A percentile compares a stretch with the other conserved stretches of the same genome.
Conservation (phyloP, 2,329 filamentous ascomycete species). For the Thermothelomyces thermophilus region DNA sequence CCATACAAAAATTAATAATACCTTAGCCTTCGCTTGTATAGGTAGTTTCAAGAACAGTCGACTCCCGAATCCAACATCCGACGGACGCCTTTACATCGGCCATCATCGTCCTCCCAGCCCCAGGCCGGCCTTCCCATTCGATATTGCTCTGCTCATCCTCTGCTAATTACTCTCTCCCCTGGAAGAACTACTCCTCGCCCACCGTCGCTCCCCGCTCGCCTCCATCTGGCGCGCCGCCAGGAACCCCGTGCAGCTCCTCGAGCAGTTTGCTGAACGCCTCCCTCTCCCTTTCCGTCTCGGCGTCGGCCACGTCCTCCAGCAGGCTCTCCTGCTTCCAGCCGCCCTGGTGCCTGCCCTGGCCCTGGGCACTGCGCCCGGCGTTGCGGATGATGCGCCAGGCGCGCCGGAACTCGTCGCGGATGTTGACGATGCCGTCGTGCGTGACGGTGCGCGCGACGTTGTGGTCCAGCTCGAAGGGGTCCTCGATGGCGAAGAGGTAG, state of each 20-base stretch:
- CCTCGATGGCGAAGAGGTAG: conserved; percentile 84
- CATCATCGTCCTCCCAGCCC: too few relatives aligned
- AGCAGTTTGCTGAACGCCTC: conserved; percentile 34
- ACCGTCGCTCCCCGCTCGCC: background rate
- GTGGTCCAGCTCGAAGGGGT: conserved; percentile 82
- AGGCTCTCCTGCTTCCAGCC: conserved; percentile 39
- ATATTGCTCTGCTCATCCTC: background rate
- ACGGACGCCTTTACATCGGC: too few relatives aligned
- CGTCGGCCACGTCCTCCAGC: conserved; percentile 42
- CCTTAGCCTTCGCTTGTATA: too few relatives aligned
- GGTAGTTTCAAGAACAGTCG: background rate
- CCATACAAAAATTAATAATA: too few relatives aligned
- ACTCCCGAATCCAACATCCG: background rate
- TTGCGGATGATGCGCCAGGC: conserved; percentile 65
- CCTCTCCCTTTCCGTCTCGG: conserved; percentile 30
- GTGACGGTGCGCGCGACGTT: conserved; percentile 85
- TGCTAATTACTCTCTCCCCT: background rate
- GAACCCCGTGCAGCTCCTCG: conserved; percentile 36
- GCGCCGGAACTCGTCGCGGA: conserved; percentile 76
- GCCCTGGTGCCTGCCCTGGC: background rate
- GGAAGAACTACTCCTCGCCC: background rate
- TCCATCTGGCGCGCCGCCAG: background rate
- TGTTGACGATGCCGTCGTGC: conserved; percentile 72
- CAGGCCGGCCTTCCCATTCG: too few relatives aligned
- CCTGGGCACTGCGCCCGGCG: conserved; percentile 32